A percentile compares a stretch with the other conserved stretches of the same genome.
Conservation (phyloP, 305 asterid genomes). For the Fraxinus ornus region DNA sequence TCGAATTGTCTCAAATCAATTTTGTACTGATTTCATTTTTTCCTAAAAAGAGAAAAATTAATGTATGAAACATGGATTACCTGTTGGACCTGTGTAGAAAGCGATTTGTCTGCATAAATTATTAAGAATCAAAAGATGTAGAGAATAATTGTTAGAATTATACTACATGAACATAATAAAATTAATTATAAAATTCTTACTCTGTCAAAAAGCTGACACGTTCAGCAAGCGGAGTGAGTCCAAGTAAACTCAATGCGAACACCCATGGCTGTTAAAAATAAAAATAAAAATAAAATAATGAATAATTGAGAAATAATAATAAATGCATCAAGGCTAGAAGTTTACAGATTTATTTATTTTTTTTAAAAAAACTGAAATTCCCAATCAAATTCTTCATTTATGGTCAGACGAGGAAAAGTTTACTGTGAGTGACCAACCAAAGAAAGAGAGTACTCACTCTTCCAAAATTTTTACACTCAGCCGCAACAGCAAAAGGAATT, state of each 20-base stretch:
- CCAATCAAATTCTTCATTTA: too few relatives aligned
- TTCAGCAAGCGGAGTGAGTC: slow-evolving; percentile 79
- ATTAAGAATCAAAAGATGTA: background rate
- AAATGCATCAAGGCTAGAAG: background rate
- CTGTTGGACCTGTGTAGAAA: slow-evolving; percentile 83
- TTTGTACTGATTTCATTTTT: background rate
- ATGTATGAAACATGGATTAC: slow-evolving; percentile 26
- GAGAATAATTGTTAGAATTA: background rate
- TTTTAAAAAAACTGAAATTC: too few relatives aligned
- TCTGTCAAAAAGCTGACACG: slow-evolving; percentile 79
- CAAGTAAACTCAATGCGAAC: slow-evolving; percentile 70
- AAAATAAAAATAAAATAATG: background rate
- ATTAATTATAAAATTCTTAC: slow-evolving; percentile 41
- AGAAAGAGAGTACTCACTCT: slow-evolving; percentile 38
- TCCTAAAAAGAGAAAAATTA: background rate
- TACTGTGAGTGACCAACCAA: background rate
- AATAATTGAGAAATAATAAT: too few relatives aligned
- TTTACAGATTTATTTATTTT: background rate
- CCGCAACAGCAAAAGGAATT: slow-evolving; percentile 63
- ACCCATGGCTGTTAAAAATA: slow-evolving; percentile 70
- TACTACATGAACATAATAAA: too few relatives aligned
- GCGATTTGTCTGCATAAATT: slow-evolving; percentile 74
- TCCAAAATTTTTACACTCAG: slow-evolving; percentile 38
- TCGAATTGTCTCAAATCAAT: too few relatives aligned
- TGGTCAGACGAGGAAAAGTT: too few relatives aligned